Evolutionary conservation across 2,329 filamentous ascomycete species (phyloP), one percentile per base, ranked within the genome.

Genomic region (Chrysosphaeria jannelii): DNA sequence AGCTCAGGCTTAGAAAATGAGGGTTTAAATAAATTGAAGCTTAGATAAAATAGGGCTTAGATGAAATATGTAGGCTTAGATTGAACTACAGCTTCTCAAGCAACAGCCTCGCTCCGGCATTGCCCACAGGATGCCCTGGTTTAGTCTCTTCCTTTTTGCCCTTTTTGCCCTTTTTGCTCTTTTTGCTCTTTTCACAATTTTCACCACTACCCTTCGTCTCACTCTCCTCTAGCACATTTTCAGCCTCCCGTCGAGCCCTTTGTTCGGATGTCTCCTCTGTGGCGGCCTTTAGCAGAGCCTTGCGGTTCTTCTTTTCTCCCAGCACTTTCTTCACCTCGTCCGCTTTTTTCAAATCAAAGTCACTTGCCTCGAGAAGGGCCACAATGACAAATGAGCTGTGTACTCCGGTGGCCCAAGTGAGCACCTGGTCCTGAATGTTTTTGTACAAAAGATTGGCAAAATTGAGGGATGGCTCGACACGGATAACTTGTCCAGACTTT

Each of bases 371-470:
- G 5, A 79, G 44, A 32, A 93, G 47, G 10, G 65, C 70, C 13
- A 93, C 57, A 4, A 91, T 56, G 8, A 89, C 74, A 35, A 90
- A 93, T 2, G 72, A 74, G 34, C 76, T 78, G 2, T 68, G 59
- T 4, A 19, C 20, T 0, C 79, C 72, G 0, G 67, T 79, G 0
- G 81, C 79, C 85, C 85, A 97, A 11, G 62, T 50, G 27, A 85
- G 42, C 13, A 88, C 46, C 33, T 74, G 50, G 1, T 65, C 58
- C 39, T 71, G 60, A 42, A 93, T 79, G 29, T 70, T 50, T 5
- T 67, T 62, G 40, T 81, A 93, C n/a, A 97, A 52, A 23, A 70
- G 49, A 31, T 70, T 57, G 29, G 74, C 64, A 40, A 97, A 97
- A 23, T 66, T 57, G 26, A 93, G 52, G 6, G 72, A 57, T 10